Base-by-base conservation (phyloP, 2,329 filamentous ascomycete genomes). In the Pestalotiopsis sp. region DNA sequence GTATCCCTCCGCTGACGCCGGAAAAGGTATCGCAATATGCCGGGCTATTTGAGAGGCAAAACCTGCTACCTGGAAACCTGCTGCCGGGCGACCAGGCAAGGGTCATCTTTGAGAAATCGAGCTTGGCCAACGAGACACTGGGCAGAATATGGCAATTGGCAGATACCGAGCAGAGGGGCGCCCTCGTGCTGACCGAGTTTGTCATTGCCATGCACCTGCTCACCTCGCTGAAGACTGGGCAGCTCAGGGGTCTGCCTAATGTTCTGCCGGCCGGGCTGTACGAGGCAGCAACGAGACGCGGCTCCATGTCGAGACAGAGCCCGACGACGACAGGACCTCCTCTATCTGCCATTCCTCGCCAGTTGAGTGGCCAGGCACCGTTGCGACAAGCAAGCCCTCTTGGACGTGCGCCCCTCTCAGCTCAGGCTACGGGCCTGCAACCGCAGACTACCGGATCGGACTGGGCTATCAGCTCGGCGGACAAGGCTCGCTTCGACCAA, bases 171-270 rank as follows among this genome's bases (percentile, higher is more conserved):
- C 94, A 97, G 81, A 90, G 95, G 66, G 96, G 96, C 64, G 90
- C 92, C 39, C 86, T 99, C 45, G 92, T 95, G 68, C 87, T 91
- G 74, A 95, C 94, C 14, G 96, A 98, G 76, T 99, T 99, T 79
- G 93, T 97, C 77, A 97, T 99, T 76, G 96, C 96, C 60, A 99
- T 99, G 96, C 96, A 99, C 80, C 85, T 99, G 70, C 86, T 99
- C 71, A 95, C 94, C 14, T 97, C 94, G 13, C 94, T 93, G 82
- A 97, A 97, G 84, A 92, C 91, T 13, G 93, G 94, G 25, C 86
- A 90, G 38, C 87, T 99, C 79, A 91, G 93, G 72, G 90, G 88
- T 23, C 86, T 98, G 68, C 96, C 96, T 1, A 92, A 85, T 70
- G 89, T 92, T 31, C 87, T 99, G 2, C 96, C 96, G 5, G 90